phyloP scores from a whole-genome alignment of 108 stramenopile genomes.

The Cyclotella distinguenda region DNA sequence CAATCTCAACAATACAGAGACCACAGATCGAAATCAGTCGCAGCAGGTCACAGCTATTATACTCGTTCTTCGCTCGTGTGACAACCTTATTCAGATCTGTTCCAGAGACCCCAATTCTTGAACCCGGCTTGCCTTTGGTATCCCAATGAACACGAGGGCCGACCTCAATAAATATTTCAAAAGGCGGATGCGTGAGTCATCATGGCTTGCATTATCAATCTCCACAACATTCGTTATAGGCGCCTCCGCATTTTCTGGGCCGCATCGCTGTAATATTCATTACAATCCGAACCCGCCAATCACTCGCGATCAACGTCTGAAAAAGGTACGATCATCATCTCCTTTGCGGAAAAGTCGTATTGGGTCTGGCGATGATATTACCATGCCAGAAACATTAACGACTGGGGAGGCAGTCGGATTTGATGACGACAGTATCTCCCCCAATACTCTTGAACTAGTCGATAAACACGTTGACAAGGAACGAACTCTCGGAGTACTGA shows the following conservation, averaged over 20 bases:
- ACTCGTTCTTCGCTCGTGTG: too few species aligned
- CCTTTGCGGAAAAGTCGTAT: neutral
- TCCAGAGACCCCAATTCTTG: too few species aligned
- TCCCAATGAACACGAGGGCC: too few species aligned
- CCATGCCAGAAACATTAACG: neutral
- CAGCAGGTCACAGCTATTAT: too few species aligned
- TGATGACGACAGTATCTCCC: neutral
- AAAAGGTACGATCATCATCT: neutral
- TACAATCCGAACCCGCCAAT: neutral
- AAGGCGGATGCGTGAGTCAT: too few species aligned
- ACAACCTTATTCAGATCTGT: too few species aligned
- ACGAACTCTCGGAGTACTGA: slow-evolving; percentile 52
- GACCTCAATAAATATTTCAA: too few species aligned
- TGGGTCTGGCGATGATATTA: neutral
- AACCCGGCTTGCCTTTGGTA: too few species aligned
- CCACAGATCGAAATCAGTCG: too few species aligned
- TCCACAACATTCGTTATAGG: neutral
- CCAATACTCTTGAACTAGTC: neutral
- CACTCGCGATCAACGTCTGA: neutral
- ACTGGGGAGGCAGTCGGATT: neutral
- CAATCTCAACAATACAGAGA: too few species aligned
- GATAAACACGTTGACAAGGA: slow-evolving; percentile 5
- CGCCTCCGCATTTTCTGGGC: neutral
- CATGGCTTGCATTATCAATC: neutral
- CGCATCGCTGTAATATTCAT: neutral